phyloP scores from a whole-genome alignment of 352 stramenopile species.

The Pythium monospermum region DNA sequence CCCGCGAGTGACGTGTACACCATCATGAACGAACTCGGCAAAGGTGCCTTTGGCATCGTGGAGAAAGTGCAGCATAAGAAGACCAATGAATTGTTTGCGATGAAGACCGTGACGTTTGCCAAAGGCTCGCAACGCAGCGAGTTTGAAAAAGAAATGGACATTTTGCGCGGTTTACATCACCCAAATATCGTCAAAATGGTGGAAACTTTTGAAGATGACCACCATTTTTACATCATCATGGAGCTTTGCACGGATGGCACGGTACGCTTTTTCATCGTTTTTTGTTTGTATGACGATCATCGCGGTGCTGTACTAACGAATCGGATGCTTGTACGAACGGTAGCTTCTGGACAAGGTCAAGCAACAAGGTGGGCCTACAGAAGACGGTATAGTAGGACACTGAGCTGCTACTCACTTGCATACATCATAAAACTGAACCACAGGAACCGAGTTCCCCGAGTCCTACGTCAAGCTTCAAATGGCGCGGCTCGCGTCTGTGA shows the following conservation, averaged over 20 bases:
- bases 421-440: too few relatives aligned
- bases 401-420: too few relatives aligned
- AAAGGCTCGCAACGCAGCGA: constrained; percentile 57
- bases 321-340: too few relatives aligned
- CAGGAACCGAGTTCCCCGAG: constrained; percentile 46
- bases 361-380: constrained; percentile 16
- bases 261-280: constrained; percentile 18
- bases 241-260: constrained; percentile 66
- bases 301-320: too few relatives aligned
- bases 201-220: constrained; percentile 69
- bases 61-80: constrained; percentile 68
- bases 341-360: constrained; percentile 67
- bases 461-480: constrained; percentile 53
- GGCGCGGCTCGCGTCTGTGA: constrained; percentile 58
- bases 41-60: constrained; percentile 69
- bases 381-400: not conserved
- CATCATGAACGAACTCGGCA: constrained; percentile 49
- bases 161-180: constrained; percentile 69
- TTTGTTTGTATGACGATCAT: too few relatives aligned
- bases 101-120: constrained; percentile 74
- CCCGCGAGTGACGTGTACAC: constrained; percentile 43
- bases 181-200: constrained; percentile 78
- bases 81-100: constrained; percentile 63
- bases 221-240: constrained; percentile 87
- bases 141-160: constrained; percentile 77